phyloP scores from a whole-genome alignment of 108 stramenopile species.

The Schizochytrium sp. region DNA sequence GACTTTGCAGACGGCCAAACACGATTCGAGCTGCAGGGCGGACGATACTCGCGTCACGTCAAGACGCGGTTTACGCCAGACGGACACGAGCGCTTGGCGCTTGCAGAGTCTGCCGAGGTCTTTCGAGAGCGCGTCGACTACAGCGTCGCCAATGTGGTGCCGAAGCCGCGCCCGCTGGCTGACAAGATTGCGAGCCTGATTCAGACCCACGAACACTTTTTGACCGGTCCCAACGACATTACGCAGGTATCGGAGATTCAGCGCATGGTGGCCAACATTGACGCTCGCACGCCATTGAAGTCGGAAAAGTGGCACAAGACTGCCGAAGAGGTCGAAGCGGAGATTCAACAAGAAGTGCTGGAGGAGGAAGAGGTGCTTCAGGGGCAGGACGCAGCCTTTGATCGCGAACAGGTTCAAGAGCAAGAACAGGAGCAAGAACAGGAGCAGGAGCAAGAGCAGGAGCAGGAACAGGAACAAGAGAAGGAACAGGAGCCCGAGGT shows the following conservation, averaged over 20 bases:
- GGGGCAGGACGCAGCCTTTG: constrained; percentile 59
- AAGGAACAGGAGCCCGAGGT: constrained; percentile 82
- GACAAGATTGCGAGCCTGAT: constrained; percentile 70
- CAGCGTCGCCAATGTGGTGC: constrained; percentile 87
- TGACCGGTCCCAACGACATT: constrained; percentile 71
- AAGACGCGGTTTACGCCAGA: constrained; percentile 15
- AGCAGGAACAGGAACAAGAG: constrained; percentile 77
- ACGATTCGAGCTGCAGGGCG: constrained; percentile 39
- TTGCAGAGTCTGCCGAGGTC: constrained; percentile 59
- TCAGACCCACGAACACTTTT: constrained; percentile 63
- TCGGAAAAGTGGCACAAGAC: constrained; percentile 23
- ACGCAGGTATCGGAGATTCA: constrained; percentile 82
- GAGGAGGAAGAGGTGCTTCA: constrained; percentile 64
- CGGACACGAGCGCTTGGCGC: background rate
- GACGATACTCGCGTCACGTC: background rate
- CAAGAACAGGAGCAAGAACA: constrained; percentile 94
- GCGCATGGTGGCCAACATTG: constrained; percentile 80
- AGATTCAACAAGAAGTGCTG: constrained; percentile 56
- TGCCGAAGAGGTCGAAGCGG: constrained; percentile 37
- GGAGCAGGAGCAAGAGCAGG: constrained; percentile 83
- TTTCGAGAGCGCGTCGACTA: constrained; percentile 89
- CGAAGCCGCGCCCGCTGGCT: constrained; percentile 68
- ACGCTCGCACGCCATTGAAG: constrained; percentile 54
- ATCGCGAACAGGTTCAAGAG: constrained; percentile 87
- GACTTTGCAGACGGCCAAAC: background rate